Base-by-base conservation (phyloP, 495 filamentous ascomycete genomes). In the Penicillium riverlandense region DNA sequence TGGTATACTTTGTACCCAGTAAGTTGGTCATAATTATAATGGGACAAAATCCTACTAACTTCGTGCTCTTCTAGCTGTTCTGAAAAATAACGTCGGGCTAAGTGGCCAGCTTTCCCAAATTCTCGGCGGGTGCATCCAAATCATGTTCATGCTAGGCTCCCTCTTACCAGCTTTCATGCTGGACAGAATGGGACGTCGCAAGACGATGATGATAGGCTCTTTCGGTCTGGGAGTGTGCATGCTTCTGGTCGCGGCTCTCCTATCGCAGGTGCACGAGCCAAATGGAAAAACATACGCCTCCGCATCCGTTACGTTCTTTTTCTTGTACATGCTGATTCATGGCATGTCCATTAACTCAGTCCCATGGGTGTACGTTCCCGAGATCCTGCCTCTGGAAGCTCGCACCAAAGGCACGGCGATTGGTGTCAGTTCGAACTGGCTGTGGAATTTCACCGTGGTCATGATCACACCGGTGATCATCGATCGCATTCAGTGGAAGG, bases 391-490 rank as follows among this genome's bases (percentile, higher is more conserved):
- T 6, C 52, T 69, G 13, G 55, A 70, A 37, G 67, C 57, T 9
- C 56, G 67, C 12, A 62, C 68, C 2, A 67, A 67, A 33, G 70
- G 70, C 30, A 70, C 63, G 6, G 66, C 70, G 10, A 57, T 71
- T 30, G 65, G 63, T 2, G 56, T 69, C 11, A 65, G 61, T 6
- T 57, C 64, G 6, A 71, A 71, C 40, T 72, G 66, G 66, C 59
- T 71, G 7, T 72, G 67, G 65, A 79, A 80, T 51, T 81, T 79
- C 47, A 67, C 71, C 43, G 71, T 84, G 30, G 79, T 81, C 29
- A 71, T 78, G 65, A 74, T 79, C 45, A 83, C 78, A 1, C 78
- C 76, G 1, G 56, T 72, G 4, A 72, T 76, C 27, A 77, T 81
- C 49, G 59, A 70, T 27, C 66, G 60, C 31, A 54, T 81, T 1